Evolutionary conservation across 768 basidiomycete genomes (phyloP).

Genomic region (Kwoniella newhampshirensis): DNA sequence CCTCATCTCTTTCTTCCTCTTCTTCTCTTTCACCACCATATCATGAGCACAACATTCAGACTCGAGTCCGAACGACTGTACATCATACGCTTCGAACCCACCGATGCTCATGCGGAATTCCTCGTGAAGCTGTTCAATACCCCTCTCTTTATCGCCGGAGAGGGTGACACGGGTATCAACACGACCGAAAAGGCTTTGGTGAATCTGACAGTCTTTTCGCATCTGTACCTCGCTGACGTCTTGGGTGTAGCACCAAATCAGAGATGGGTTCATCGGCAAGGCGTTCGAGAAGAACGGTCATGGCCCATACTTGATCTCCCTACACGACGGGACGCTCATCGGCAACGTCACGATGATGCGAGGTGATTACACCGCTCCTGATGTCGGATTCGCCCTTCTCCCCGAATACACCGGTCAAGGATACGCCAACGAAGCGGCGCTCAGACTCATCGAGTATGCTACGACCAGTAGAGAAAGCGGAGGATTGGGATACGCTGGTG

Average conservation of each 20-base stretch:
- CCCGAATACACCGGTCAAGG: neutral
- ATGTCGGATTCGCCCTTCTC: constrained; percentile 4
- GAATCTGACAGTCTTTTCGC: too few relatives aligned
- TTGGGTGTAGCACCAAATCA: neutral
- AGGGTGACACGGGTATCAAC: neutral
- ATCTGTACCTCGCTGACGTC: too few relatives aligned
- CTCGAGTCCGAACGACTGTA: too few relatives aligned
- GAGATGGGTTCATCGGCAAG: neutral
- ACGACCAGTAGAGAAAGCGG: neutral
- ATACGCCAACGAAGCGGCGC: neutral
- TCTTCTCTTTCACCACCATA: too few relatives aligned
- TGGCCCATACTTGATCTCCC: neutral
- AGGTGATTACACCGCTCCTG: neutral
- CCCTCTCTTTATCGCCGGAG: neutral
- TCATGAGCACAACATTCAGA: too few relatives aligned
- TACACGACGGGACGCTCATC: neutral
- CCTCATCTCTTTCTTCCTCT: too few relatives aligned
- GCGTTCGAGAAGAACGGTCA: neutral
- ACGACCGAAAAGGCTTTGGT: neutral
- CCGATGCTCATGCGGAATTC: neutral
- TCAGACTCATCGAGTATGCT: neutral
- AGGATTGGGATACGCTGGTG: neutral
- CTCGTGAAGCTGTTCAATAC: neutral
- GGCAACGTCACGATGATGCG: neutral
- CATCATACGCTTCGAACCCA: too few relatives aligned